A percentile compares a stretch with the other conserved stretches of the same genome.
phyloP scores from a whole-genome alignment of 192 early-diverging fungal genomes.

The Entomortierella chlamydospora region DNA sequence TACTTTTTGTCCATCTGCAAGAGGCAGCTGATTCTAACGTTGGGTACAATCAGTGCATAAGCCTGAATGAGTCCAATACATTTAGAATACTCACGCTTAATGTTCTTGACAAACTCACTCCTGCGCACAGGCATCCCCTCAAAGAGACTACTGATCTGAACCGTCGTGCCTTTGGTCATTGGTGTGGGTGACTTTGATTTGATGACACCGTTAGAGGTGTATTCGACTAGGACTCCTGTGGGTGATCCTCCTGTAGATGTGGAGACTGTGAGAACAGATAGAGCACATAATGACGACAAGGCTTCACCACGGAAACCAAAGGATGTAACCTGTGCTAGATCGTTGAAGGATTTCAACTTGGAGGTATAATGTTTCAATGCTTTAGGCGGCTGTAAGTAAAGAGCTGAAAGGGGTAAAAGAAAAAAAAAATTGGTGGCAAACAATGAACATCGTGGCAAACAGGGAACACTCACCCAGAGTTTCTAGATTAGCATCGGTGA shows the following conservation, averaged over 20 bases:
- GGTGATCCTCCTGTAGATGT: conserved; percentile 73
- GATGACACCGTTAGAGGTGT: conserved; percentile 67
- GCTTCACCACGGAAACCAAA: conserved; percentile 98
- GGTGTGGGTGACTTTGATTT: conserved; percentile 32
- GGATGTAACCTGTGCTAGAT: conserved; percentile 77
- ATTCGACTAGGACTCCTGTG: conserved; percentile 76
- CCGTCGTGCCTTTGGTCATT: conserved; percentile 78
- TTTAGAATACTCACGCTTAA: conserved; percentile 83
- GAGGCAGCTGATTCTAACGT: conserved; percentile 72
- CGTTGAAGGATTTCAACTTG: conserved; percentile 83
- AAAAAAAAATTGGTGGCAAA: neutral
- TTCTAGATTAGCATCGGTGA: conserved; percentile 69
- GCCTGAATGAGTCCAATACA: conserved; percentile 83
- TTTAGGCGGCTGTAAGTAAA: too few species aligned
- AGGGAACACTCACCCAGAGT: conserved; percentile 68
- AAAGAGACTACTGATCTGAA: conserved; percentile 83
- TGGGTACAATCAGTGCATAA: conserved; percentile 80
- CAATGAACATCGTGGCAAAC: conserved; percentile 22
- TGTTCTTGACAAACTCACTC: conserved; percentile 87
- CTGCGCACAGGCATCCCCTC: conserved; percentile 86
- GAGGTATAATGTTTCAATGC: conserved; percentile 92
- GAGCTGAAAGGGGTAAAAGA: too few species aligned
- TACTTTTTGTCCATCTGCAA: conserved; percentile 74
- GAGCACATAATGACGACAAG: conserved; percentile 86
- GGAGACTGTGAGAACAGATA: conserved; percentile 73